Evolutionary conservation across 805 yeast genomes (phyloP).

Genomic region (Komagataella kurtzmanii): DNA sequence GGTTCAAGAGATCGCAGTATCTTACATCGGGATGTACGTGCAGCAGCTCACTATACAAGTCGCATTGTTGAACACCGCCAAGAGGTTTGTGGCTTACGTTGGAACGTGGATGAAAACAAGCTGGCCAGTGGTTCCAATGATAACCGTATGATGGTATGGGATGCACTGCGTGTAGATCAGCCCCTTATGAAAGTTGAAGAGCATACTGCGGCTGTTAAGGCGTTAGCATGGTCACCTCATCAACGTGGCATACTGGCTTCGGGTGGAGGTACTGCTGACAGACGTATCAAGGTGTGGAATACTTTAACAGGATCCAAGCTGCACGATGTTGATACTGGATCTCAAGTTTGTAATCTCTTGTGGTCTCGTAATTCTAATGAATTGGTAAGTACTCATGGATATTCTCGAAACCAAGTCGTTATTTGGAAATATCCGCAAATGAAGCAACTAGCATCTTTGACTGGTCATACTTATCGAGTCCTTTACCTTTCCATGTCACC

Average conservation of each 20-base stretch:
- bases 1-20: constrained; percentile 83
- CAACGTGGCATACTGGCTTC: constrained; percentile 86
- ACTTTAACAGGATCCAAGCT: constrained; percentile 63
- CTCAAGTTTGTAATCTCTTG: constrained; percentile 86
- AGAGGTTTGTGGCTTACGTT: constrained; percentile 91
- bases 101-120: constrained; percentile 87
- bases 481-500: constrained; percentile 83
- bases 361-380: constrained; percentile 94
- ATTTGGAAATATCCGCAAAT: constrained; percentile 90
- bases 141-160: constrained; percentile 79
- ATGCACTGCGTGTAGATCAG: constrained; percentile 44
- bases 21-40: constrained; percentile 83
- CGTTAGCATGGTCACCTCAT: constrained; percentile 96
- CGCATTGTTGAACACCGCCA: constrained; percentile 69
- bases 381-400: constrained; percentile 90
- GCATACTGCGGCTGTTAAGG: constrained; percentile 93
- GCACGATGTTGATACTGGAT: constrained; percentile 84
- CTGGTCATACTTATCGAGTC: constrained; percentile 91
- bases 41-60: constrained; percentile 68
- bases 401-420: constrained; percentile 76
- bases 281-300: constrained; percentile 86
- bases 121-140: constrained; percentile 95
- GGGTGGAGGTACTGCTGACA: constrained; percentile 96
- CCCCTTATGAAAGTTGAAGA: constrained; percentile 70
- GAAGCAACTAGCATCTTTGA: constrained; percentile 86